These are phyloP conservation scores for Sedum album DNA, from an alignment of 164 flowering plant genomes.

Conservation along the genomic window DNA sequence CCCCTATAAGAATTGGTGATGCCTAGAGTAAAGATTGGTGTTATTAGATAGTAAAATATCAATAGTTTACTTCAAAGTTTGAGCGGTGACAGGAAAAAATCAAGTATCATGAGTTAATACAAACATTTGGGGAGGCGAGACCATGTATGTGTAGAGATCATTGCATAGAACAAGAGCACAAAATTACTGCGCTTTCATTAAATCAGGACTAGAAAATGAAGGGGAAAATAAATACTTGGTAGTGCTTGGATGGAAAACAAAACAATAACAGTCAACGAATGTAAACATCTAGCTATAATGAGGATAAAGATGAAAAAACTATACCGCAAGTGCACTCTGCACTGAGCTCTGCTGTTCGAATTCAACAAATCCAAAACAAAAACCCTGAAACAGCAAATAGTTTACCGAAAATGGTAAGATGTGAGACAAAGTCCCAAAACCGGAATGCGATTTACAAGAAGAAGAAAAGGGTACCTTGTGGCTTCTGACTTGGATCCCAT, in stretches of 20 bases:
- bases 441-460: not conserved
- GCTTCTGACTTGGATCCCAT: conserved; percentile 93
- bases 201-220: not conserved
- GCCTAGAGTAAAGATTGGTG: conserved; percentile 30
- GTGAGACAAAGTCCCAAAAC: not conserved
- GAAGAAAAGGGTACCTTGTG: conserved; percentile 48
- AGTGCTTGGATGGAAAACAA: too few species aligned
- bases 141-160: too few species aligned
- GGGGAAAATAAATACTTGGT: too few species aligned
- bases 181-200: too few species aligned
- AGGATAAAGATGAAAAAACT: not conserved
- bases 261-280: not conserved
- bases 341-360: conserved; percentile 53
- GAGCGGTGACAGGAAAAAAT: not conserved
- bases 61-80: too few species aligned
- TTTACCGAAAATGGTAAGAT: not conserved
- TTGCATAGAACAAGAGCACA: too few species aligned
- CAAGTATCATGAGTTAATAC: too few species aligned
- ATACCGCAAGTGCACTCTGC: conserved; percentile 77
- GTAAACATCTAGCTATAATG: not conserved
- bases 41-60: too few species aligned
- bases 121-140: too few species aligned
- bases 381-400: conserved; percentile 50
- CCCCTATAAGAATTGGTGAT: conserved; percentile 46
- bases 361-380: conserved; percentile 92